Conservation (phyloP, 257 asterid genomes). For the Scutellaria barbata region DNA sequence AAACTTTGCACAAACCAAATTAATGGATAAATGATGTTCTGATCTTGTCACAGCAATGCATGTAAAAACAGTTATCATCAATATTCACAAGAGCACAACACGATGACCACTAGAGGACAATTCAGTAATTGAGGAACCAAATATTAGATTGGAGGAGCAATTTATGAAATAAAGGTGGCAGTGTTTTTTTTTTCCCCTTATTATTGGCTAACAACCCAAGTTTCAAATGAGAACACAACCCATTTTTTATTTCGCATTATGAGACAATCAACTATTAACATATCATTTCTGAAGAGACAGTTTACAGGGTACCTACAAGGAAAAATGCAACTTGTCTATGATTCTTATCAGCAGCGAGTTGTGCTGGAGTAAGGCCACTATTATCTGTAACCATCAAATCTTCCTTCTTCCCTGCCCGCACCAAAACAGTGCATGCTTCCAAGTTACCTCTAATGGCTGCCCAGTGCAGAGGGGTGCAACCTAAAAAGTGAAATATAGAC, state of each 20-base stretch:
- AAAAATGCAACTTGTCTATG: constrained; percentile 98
- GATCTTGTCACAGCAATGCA: neutral
- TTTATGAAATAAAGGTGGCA: neutral
- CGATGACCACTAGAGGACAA: constrained; percentile 4
- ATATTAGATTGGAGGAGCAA: neutral
- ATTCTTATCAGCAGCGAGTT: constrained; percentile 91
- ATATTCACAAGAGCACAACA: neutral
- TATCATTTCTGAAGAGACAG: constrained; percentile 15
- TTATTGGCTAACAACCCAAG: neutral
- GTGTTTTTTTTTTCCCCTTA: too few species aligned
- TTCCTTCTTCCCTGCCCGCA: constrained; percentile 95
- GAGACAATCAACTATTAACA: neutral
- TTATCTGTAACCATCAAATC: constrained; percentile 87
- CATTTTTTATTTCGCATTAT: neutral
- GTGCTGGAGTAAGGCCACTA: constrained; percentile 97
- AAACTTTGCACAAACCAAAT: constrained; percentile 3
- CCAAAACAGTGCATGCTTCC: constrained; percentile 99
- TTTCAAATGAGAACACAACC: neutral
- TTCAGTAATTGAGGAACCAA: constrained; percentile 3
- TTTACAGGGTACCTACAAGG: constrained; percentile 78
- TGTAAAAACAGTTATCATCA: neutral
- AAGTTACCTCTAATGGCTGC: constrained; percentile 95
- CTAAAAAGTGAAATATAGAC: constrained; percentile 46
- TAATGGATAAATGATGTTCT: neutral
- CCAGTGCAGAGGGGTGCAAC: constrained; percentile 99